Evolutionary conservation across 257 asterid species (phyloP), one percentile per base, ranked within the genome.

Genomic region (Misopates orontium): DNA sequence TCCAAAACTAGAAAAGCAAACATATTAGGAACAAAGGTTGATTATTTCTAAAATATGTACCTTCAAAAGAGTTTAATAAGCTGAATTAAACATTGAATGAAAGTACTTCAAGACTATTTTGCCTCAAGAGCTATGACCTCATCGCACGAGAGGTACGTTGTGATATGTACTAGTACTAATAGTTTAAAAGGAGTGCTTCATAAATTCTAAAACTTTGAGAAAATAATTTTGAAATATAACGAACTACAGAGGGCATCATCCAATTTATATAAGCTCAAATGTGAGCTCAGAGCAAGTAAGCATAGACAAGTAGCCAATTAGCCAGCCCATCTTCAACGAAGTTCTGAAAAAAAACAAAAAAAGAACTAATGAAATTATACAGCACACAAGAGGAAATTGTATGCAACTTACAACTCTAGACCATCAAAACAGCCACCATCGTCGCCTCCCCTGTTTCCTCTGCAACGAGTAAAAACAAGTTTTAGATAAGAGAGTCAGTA

Each of bases 341-440:
- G 19, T 36, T 20, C 48, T 14, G 19, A 15, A 45, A n/a, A n/a
- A n/a, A n/a, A n/a, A n/a, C n/a, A n/a, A 60, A 73, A 19, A 28
- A 36, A 23, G 15, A 42, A 22, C 18, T 56, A 52, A 28, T 24
- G 15, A 9, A 13, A 56, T 54, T 7, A 55, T 63, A 60, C 22
- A 20, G 66, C 36, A 65, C 12, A 23, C n/a, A n/a, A 60, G 57
- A 16, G 42, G 48, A 71, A 62, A 71, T 50, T 2, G 56, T 57
- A 53, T n/a, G 58, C 48, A 25, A 18, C 23, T 54, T 62, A 20
- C 32, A 56, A 52, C 41, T 12, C 39, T 42, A 31, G 42, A 17
- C 74, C 60, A 60, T 82, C 75, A 85, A 66, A 85, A 83, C 41
- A 75, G 64, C 92, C 87, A 75, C 92, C 92, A 83, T 64, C 89